phyloP scores from a whole-genome alignment of 352 stramenopile species.

The Sclerospora graminicola region DNA sequence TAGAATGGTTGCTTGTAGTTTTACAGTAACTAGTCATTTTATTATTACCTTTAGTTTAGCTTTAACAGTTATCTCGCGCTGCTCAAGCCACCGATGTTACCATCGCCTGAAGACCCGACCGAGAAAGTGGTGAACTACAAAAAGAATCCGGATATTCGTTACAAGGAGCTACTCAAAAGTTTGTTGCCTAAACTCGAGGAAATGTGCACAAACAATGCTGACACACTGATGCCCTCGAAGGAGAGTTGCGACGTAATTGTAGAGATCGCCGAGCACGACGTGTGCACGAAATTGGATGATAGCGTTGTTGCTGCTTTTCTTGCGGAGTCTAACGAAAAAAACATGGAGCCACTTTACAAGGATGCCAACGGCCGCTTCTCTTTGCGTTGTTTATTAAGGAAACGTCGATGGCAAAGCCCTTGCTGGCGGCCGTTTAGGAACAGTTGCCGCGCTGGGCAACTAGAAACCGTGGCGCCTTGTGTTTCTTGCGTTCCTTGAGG shows the following conservation, averaged over 20 bases:
- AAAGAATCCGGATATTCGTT: conserved; percentile 70
- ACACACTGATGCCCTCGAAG: conserved; percentile 66
- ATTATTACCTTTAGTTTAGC: no score
- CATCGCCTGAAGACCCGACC: no score
- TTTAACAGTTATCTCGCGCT: no score
- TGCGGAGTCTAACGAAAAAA: conserved; percentile 23
- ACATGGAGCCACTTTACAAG: conserved; percentile 45
- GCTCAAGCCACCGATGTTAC: no score
- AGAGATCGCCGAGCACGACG: conserved; percentile 62
- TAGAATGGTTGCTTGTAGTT: no score
- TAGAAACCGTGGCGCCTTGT: conserved; percentile 76
- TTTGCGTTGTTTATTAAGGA: conserved; percentile 76
- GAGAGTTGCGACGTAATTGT: conserved; percentile 70
- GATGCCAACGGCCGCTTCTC: conserved; percentile 67
- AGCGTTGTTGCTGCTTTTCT: conserved; percentile 39
- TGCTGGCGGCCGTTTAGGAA: conserved; percentile 43
- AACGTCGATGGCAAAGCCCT: conserved; percentile 33
- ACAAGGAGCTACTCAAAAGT: conserved; percentile 67
- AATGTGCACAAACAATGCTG: conserved; percentile 52
- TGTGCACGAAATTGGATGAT: conserved; percentile 34
- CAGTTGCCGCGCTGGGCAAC: conserved; percentile 40
- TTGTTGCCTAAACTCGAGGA: conserved; percentile 75
- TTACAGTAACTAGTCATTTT: no score
- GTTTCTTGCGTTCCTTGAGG: conserved; percentile 70
- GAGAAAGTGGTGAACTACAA: conserved; percentile 81